phyloP scores from a whole-genome alignment of 495 filamentous ascomycete species.

The Cercophora sp. region DNA sequence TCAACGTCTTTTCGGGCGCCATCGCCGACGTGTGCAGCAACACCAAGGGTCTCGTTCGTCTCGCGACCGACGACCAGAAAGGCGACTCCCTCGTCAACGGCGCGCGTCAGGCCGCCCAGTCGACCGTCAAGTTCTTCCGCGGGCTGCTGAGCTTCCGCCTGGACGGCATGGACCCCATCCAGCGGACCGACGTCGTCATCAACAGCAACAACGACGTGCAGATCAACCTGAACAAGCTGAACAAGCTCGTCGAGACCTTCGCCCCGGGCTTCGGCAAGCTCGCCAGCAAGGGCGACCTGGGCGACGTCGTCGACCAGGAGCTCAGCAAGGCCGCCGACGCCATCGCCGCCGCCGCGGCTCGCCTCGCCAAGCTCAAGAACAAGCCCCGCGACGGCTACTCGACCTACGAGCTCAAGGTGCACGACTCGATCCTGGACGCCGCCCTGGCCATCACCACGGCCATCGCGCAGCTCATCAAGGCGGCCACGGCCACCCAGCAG shows the following conservation, averaged over 20 bases:
- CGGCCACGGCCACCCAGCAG: conserved; percentile 87
- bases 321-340: conserved; percentile 91
- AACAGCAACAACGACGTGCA: conserved; percentile 95
- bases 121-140: conserved; percentile 93
- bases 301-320: conserved; percentile 89
- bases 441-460: conserved; percentile 95
- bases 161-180: conserved; percentile 77
- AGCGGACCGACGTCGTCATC: conserved; percentile 93
- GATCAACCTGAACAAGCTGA: conserved; percentile 82
- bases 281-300: conserved; percentile 76
- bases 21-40: conserved; percentile 93
- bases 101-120: conserved; percentile 78
- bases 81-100: conserved; percentile 75
- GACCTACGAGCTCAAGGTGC: conserved; percentile 93
- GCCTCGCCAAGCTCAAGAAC: conserved; percentile 83
- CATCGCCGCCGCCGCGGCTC: conserved; percentile 85
- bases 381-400: conserved; percentile 91
- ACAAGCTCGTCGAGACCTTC: conserved; percentile 87
- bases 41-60: conserved; percentile 89
- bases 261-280: conserved; percentile 80
- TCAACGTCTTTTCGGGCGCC: conserved; percentile 83
- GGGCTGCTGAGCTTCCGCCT: conserved; percentile 89
- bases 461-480: conserved; percentile 93
- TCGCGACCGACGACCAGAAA: conserved; percentile 94
- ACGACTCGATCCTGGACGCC: conserved; percentile 90